A percentile compares a stretch with the other conserved stretches of the same genome.
Conservation (phyloP, 768 basidiomycete genomes). For the Hericium rajendrae region DNA sequence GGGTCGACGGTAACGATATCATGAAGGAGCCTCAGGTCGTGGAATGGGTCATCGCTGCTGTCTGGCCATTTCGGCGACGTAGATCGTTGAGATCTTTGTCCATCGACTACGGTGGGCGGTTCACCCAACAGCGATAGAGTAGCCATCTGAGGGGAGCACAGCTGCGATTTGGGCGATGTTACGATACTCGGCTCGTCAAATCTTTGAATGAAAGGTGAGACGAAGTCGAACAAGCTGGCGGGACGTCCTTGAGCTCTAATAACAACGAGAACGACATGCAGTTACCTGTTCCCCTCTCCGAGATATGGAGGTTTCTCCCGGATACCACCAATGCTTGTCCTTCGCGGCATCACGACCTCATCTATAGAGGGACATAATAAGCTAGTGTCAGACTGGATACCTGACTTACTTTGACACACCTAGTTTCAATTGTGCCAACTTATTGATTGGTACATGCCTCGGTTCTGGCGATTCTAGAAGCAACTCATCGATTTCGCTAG, state of each 20-base stretch:
- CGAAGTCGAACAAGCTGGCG: neutral
- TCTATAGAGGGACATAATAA: neutral
- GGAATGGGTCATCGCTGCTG: constrained; percentile 1
- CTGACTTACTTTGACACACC: neutral
- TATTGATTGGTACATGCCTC: neutral
- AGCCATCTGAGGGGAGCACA: neutral
- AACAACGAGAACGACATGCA: no score
- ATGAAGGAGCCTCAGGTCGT: neutral
- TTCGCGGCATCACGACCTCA: neutral
- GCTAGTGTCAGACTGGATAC: neutral
- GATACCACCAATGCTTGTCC: neutral
- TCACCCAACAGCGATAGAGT: neutral
- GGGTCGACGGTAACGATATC: neutral
- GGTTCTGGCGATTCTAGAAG: neutral
- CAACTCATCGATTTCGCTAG: constrained; percentile 1
- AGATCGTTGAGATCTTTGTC: neutral
- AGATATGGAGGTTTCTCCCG: neutral
- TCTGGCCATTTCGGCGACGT: neutral
- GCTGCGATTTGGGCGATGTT: neutral
- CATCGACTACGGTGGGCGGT: neutral
- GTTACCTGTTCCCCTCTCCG: neutral
- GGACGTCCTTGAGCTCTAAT: neutral
- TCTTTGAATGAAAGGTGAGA: neutral
- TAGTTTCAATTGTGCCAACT: neutral
- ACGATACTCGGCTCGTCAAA: neutral